Evolutionary conservation across 805 yeast genomes (phyloP), one percentile per base, ranked within the genome.

Genomic region (Tetrapisispora fleetii): DNA sequence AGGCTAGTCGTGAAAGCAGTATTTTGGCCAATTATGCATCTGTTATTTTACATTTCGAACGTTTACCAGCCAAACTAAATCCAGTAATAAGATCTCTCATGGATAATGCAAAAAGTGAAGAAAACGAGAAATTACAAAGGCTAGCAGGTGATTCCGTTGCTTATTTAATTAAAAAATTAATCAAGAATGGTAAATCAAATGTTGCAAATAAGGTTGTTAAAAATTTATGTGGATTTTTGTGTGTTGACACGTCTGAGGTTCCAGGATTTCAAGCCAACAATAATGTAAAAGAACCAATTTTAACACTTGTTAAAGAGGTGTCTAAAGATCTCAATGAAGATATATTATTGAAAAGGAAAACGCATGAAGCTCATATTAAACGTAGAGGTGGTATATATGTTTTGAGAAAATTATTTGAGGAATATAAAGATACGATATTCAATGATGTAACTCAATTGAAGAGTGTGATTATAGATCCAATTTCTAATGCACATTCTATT

Each of bases 201-300:
- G 93, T 91, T 1, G 80, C 91, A 2, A 95, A 87, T 56, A 93
- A 93, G 62, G 84, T 95, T 54, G 79, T 87, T 40, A 91, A 87
- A 63, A 93, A 93, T 60, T 69, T 95, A 48, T 86, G 96, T 68
- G 95, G 91, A 0, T 91, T 91, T 62, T 62, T 93, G 46, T 93
- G 99, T 68, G 96, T 90, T 32, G 99, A 91, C 62, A 88, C 96
- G 0, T 79, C 93, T 3, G 97, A 90, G 61, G 96, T 91, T 32
- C 99, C 99, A 2, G 97, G 88, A 58, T 93, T 87, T 60, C 72
- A 73, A 16, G 81, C 84, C 41, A 85, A 85, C 56, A 75, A 77
- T 37, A 65, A 67, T 14, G 70, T 74, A 48, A 72, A 66, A 17
- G 37, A 32, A 17, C 28, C 38, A 6, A 83, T 91, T 13, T 67